Base-by-base conservation (phyloP, 768 basidiomycete genomes). In the Collybia nuda region DNA sequence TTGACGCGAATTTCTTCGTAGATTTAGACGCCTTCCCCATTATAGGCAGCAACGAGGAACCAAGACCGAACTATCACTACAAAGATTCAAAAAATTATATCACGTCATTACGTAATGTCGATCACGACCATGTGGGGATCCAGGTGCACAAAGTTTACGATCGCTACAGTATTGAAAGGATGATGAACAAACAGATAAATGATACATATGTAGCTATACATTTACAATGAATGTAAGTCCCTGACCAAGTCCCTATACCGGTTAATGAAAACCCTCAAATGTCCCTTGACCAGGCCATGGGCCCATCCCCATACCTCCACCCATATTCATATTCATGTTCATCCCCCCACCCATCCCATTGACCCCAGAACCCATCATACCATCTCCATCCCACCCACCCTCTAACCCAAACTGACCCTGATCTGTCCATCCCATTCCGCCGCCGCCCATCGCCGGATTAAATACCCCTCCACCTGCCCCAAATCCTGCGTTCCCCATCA, bases 1-100 rank as follows among this genome's bases (percentile, higher is more conserved):
- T 92, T 3, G 90, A 76, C 7, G 86, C 89, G 58, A 95, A 95
- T 71, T 95, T 93, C 63, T 86, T 85, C 9, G 88, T 88, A 0
- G 90, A 82, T 68, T 95, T 95, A 35, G 81, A 71, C 17, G 84
- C 81, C 58, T 70, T 75, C 9, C 70, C 75, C 76, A 77, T 77
- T 4, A n/a, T 52, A 19, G n/a, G 29, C 9, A 36, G 24, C 32
- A n/a, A 46, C 35, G 28, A n/a, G 18, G 8, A 11, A 35, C 22
- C 32, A 11, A 11, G 14, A 11, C 14, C 32, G 2, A 32, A 32
- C 7, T 2, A 5, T 32, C 32, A 11, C 14, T 5, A 11, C 3
- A 14, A 14, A 28, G 2, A 5, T 12, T 21, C 19, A 45, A 36
- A 45, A 45, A 36, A 17, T 14, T 36, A 6, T 19, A 23, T 24